Evolutionary conservation across 352 stramenopile genomes (phyloP), one percentile per base, ranked within the genome.

Genomic region (Lagenidium giganteum): DNA sequence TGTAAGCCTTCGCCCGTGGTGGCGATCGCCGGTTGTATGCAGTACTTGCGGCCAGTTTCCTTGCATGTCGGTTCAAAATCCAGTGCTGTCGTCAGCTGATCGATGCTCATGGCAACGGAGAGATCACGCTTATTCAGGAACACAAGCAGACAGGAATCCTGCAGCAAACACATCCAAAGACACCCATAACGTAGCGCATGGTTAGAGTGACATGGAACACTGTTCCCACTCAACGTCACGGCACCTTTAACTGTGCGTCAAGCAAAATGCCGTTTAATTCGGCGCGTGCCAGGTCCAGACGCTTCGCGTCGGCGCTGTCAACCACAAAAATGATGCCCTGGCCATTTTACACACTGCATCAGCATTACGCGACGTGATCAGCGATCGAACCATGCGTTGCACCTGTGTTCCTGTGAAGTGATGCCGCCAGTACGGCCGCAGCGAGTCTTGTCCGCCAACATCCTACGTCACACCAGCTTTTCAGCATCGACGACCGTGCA

Each of bases 341-440:
- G n/a, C n/a, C n/a, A n/a, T n/a, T n/a, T n/a, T n/a, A n/a, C n/a
- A n/a, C n/a, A n/a, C n/a, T n/a, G n/a, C n/a, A n/a, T n/a, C n/a
- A n/a, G n/a, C n/a, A n/a, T n/a, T n/a, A 45, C 13, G 7, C 9
- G n/a, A 45, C 20, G n/a, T n/a, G n/a, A n/a, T n/a, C n/a, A n/a
- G n/a, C n/a, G n/a, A n/a, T 45, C 28, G 42, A 1, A 46, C 42
- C 12, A 41, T 44, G n/a, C 17, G 7, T 16, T 28, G 13, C 61
- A 80, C 67, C 64, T 88, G 70, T 13, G 76, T 88, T 32, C 70
- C 73, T 9, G 73, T 88, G 47, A 85, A 86, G 46, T 85, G 76
- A 57, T 88, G 76, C 32, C 76, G 59, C 73, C 70, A 88, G 30
- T 86, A 86, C 24, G 76, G 73, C 25, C 73, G 57, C 30, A 86